Evolutionary conservation across 2,329 filamentous ascomycete genomes (phyloP), one percentile per base, ranked within the genome.

Genomic region (Colletotrichum liriopes): DNA sequence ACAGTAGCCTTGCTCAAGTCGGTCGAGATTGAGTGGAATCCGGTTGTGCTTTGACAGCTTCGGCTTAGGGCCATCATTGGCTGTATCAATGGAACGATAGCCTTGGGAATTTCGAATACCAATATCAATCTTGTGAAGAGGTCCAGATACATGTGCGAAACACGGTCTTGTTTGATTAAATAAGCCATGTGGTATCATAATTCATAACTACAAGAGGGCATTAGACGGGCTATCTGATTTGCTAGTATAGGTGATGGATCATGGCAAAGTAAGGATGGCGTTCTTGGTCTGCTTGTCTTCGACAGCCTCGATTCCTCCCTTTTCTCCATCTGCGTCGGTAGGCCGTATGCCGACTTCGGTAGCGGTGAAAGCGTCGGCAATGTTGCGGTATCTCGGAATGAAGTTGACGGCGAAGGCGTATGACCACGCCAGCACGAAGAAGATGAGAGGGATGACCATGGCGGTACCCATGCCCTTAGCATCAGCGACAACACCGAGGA

Each of bases 391-490:
- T 3, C 85, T 81, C 0, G 91, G 90, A 5, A 90, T 83, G 75
- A 93, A 93, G 81, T 94, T 94, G 73, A 91, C 90, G 8, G 86
- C 86, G 26, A 90, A 51, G 0, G 90, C 86, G 73, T 92, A 92
- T 0, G 85, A 82, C 84, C 83, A 86, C 0, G 90, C 87, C 3
- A 83, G 84, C 8, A 90, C 79, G 78, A 92, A 90, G 76, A 92
- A 91, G 62, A 77, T 76, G 51, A 93, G 77, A 0, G 92, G 92
- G 1, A 94, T 91, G 12, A 90, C 84, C 89, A 94, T 93, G 6
- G 90, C 89, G 49, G 88, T 82, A 0, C 87, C 89, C 73, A 74
- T 74, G 52, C 26, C 52, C 43, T 47, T 62, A 3, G 90, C 92
- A 52, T 87, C 82, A 71, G 92, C 90, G 1, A 91, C 92, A 11